These are phyloP conservation scores for Moringa oleifera DNA, from an alignment of 345 rosid species.

Conservation along the genomic window DNA sequence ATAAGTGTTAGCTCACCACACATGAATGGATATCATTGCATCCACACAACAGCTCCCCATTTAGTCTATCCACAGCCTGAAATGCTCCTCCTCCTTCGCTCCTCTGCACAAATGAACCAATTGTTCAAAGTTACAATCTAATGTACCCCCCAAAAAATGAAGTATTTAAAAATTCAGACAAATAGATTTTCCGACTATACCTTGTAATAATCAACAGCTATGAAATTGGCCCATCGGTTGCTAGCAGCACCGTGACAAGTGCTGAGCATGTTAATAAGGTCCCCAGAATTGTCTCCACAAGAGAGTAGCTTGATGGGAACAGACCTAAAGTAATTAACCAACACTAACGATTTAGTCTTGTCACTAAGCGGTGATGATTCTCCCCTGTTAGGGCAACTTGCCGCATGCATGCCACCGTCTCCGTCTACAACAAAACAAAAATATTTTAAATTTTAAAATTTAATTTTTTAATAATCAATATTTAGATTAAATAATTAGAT, in stretches of 20 bases:
- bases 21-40: constrained; percentile 39
- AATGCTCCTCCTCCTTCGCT: constrained; percentile 67
- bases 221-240: constrained; percentile 59
- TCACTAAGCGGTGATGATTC: constrained; percentile 46
- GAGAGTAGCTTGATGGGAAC: constrained; percentile 23
- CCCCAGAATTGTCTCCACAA: constrained; percentile 44
- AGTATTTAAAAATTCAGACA: too few relatives aligned
- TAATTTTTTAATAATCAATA: background rate
- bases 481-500: too few relatives aligned
- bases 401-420: constrained; percentile 49
- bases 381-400: constrained; percentile 47
- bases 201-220: constrained; percentile 59
- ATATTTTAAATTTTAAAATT: too few relatives aligned
- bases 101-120: constrained; percentile 30
- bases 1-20: constrained; percentile 17
- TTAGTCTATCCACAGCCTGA: constrained; percentile 54
- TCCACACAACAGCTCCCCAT: constrained; percentile 52
- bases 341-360: constrained; percentile 44
- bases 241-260: constrained; percentile 48
- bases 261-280: constrained; percentile 39
- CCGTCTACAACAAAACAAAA: constrained; percentile 32
- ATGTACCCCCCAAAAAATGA: too few relatives aligned
- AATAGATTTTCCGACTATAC: too few relatives aligned
- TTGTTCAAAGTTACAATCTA: too few relatives aligned
- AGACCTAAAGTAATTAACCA: constrained; percentile 36